phyloP scores from a whole-genome alignment of 2,329 filamentous ascomycete species.

The Beauveria sp. region DNA sequence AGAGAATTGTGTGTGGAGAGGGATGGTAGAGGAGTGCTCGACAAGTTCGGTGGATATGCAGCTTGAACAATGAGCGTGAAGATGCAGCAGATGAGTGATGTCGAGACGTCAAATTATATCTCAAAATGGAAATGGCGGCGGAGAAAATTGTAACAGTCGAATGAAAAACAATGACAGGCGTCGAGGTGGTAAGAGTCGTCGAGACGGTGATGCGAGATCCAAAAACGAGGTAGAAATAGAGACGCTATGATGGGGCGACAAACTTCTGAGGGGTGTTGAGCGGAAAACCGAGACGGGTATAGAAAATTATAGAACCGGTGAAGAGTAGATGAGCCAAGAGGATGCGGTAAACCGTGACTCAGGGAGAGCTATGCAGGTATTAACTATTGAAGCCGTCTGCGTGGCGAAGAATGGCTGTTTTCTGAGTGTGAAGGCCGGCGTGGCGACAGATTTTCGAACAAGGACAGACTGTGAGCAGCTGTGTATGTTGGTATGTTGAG shows the following conservation, averaged over 20 bases:
- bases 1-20: slow-evolving; percentile 15
- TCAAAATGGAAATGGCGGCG: neutral
- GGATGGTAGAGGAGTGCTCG: neutral
- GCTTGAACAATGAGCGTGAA: neutral
- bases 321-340: slow-evolving; percentile 16
- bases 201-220: slow-evolving; percentile 3
- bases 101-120: slow-evolving; percentile 10
- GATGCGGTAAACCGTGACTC: neutral
- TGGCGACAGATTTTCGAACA: neutral
- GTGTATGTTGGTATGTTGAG: neutral
- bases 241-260: neutral
- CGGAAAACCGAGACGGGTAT: neutral
- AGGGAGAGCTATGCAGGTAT: neutral
- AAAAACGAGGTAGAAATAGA: slow-evolving; percentile 7
- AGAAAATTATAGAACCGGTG: slow-evolving; percentile 26
- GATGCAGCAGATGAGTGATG: neutral
- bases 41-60: neutral
- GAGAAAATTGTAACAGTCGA: neutral
- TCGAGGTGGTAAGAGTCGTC: neutral
- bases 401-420: neutral
- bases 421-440: neutral
- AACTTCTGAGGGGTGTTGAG: neutral
- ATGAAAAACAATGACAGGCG: neutral
- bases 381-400: neutral
- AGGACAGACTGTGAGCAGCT: neutral